Evolutionary conservation across 371 early-diverging fungal genomes (phyloP).

Genomic region (Syncephalastrum monosporum): DNA sequence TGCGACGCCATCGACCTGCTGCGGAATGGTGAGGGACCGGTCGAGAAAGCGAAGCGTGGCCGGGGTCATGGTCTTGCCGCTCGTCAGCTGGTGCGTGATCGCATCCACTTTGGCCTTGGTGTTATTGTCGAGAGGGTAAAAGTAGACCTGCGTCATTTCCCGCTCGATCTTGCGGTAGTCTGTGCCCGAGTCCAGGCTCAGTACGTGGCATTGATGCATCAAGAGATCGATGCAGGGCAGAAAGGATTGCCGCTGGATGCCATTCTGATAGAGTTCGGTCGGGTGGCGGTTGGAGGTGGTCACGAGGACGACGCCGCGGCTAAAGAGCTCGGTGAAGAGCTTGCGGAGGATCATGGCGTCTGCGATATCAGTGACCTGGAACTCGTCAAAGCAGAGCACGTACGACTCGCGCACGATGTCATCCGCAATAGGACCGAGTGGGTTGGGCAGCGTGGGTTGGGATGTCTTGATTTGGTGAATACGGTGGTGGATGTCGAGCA

Average conservation of each 20-base stretch:
- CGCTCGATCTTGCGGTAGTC: slow-evolving; percentile 80
- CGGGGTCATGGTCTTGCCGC: slow-evolving; percentile 30
- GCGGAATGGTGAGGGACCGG: slow-evolving; percentile 62
- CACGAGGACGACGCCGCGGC: slow-evolving; percentile 87
- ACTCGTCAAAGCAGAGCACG: slow-evolving; percentile 94
- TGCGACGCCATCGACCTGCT: slow-evolving; percentile 69
- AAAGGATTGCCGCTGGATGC: slow-evolving; percentile 89
- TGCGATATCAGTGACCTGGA: slow-evolving; percentile 96
- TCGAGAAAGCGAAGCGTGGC: slow-evolving; percentile 72
- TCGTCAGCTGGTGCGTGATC: slow-evolving; percentile 33
- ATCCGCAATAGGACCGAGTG: slow-evolving; percentile 79
- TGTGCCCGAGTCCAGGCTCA: slow-evolving; percentile 82
- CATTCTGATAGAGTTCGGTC: slow-evolving; percentile 91
- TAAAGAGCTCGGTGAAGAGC: slow-evolving; percentile 78
- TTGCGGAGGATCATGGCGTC: slow-evolving; percentile 95
- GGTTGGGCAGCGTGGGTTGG: slow-evolving; percentile 56
- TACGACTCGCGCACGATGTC: slow-evolving; percentile 79
- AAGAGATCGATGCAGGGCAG: slow-evolving; percentile 88
- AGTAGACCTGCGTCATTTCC: slow-evolving; percentile 58
- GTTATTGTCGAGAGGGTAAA: slow-evolving; percentile 56
- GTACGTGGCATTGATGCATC: slow-evolving; percentile 76
- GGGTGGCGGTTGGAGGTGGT: slow-evolving; percentile 95
- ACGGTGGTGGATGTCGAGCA: slow-evolving; percentile 89
- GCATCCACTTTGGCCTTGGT: slow-evolving; percentile 44
- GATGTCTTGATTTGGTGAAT: slow-evolving; percentile 71